phyloP scores from a whole-genome alignment of 2,329 filamentous ascomycete species.

The Paraphoma chrysanthemicola region DNA sequence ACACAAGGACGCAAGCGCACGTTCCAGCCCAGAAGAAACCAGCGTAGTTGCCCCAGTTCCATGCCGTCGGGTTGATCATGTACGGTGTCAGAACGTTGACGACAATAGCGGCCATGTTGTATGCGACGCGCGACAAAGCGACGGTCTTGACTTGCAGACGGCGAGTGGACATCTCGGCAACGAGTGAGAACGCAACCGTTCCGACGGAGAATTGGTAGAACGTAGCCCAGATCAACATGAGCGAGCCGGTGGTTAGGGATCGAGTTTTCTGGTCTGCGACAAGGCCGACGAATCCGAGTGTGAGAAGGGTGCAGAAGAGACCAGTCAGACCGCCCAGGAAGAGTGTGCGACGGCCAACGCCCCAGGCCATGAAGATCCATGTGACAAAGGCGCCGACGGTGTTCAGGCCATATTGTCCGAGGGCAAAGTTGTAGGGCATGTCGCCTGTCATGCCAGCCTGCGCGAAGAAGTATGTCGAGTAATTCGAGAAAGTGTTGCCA shows the following conservation, averaged over 20 bases:
- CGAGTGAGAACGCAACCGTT: not conserved
- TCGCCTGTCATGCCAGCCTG: not conserved
- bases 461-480: slow-evolving; percentile 24
- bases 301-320: slow-evolving; percentile 72
- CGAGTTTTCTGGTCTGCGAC: slow-evolving; percentile 51
- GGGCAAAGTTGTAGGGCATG: slow-evolving; percentile 56
- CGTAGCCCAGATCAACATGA: slow-evolving; percentile 36
- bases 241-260: not conserved
- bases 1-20: not conserved
- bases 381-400: slow-evolving; percentile 71
- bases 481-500: slow-evolving; percentile 54
- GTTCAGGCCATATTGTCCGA: slow-evolving; percentile 63
- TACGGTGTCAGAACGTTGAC: not conserved
- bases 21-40: not conserved
- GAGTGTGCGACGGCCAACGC: slow-evolving; percentile 72
- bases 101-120: not conserved
- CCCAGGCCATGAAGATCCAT: slow-evolving; percentile 76
- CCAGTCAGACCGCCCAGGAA: slow-evolving; percentile 70
- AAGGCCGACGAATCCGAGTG: slow-evolving; percentile 76
- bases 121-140: not conserved
- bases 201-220: not conserved
- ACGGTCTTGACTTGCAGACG: not conserved
- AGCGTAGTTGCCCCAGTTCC: not conserved
- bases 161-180: not conserved
- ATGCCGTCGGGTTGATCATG: not conserved